phyloP scores from a whole-genome alignment of 1,284 basidiomycete genomes.

The Paramarasmius palmivorus region DNA sequence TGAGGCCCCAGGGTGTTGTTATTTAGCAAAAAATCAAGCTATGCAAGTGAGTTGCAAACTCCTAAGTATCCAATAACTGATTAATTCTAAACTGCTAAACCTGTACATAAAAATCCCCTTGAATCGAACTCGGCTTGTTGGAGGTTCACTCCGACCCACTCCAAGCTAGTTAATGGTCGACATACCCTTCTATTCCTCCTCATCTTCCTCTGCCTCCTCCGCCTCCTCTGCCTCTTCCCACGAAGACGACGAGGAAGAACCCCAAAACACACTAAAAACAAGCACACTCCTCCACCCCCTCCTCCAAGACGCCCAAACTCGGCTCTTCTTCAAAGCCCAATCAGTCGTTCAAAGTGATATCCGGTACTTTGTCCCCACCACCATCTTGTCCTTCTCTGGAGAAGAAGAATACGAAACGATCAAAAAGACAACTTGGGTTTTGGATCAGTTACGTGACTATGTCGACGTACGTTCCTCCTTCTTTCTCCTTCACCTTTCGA shows the following conservation, averaged over 20 bases:
- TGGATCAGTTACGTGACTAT: conserved; percentile 86
- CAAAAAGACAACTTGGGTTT: conserved; percentile 82
- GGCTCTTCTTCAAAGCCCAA: conserved; percentile 92
- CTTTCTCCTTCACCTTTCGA: neutral
- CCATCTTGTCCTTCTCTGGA: conserved; percentile 64
- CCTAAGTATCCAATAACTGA: too few relatives aligned
- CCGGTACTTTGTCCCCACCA: conserved; percentile 74
- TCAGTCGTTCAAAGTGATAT: conserved; percentile 87
- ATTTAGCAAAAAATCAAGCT: too few relatives aligned
- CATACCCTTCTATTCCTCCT: too few relatives aligned
- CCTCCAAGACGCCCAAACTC: conserved; percentile 90
- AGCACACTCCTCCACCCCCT: conserved; percentile 80
- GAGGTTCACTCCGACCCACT: too few relatives aligned
- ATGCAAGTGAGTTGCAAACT: too few relatives aligned
- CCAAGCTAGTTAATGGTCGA: conserved; percentile 98
- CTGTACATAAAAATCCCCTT: too few relatives aligned
- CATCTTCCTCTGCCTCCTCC: too few relatives aligned
- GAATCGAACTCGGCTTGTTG: too few relatives aligned
- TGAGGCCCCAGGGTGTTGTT: too few relatives aligned
- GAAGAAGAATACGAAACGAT: conserved; percentile 89
- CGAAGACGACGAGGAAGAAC: conserved; percentile 33
- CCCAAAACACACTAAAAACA: neutral
- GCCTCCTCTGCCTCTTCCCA: too few relatives aligned
- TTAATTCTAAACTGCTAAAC: too few relatives aligned
- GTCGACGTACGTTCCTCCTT: conserved; percentile 71